Conservation (phyloP, 257 asterid species). For the Solanum sejunctum region DNA sequence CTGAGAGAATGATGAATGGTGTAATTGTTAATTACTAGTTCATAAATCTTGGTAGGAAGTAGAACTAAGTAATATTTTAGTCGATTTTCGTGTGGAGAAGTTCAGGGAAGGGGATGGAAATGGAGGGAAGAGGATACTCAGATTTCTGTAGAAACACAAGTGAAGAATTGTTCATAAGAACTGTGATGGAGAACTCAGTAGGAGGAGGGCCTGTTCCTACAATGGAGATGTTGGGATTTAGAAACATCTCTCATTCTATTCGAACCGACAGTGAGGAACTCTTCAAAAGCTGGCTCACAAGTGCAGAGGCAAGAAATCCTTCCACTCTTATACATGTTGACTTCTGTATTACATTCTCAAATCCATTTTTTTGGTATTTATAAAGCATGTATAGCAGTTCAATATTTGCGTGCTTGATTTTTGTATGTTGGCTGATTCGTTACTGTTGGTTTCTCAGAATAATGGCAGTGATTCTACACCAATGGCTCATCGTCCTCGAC, state of each 20-base stretch:
- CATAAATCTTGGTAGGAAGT: not conserved
- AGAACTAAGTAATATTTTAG: not conserved
- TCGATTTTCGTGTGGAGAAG: not conserved
- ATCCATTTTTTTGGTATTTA: not conserved
- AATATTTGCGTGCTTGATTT: not conserved
- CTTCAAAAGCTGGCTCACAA: constrained; percentile 75
- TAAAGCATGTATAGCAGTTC: not conserved
- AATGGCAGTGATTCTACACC: constrained; percentile 29
- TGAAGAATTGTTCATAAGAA: constrained; percentile 66
- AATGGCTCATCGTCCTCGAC: constrained; percentile 41
- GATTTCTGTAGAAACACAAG: constrained; percentile 61
- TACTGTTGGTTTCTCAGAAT: constrained; percentile 20
- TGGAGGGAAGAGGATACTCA: constrained; percentile 67
- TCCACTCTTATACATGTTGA: not conserved
- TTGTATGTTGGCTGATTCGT: not conserved
- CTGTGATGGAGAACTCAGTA: constrained; percentile 65
- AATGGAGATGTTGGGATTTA: constrained; percentile 84
- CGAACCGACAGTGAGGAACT: constrained; percentile 75
- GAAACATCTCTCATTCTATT: constrained; percentile 44
- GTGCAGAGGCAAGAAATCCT: constrained; percentile 59
- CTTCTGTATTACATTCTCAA: not conserved
- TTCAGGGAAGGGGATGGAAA: constrained; percentile 11
- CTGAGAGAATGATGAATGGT: not conserved
- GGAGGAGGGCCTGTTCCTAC: constrained; percentile 71
- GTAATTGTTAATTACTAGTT: not conserved